Conservation (phyloP, 352 stramenopile genomes). For the Aphanomyces invadans region DNA sequence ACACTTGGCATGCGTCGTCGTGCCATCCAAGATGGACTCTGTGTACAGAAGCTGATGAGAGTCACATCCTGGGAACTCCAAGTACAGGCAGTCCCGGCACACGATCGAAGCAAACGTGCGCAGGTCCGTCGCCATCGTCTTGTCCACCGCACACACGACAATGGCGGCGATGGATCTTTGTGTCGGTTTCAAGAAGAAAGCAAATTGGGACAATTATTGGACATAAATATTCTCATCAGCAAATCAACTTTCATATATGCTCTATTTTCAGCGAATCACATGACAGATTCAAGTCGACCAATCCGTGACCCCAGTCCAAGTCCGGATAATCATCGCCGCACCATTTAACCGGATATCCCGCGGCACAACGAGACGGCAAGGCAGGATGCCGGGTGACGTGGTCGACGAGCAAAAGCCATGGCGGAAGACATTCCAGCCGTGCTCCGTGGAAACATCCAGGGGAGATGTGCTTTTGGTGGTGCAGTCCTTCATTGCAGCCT, state of each 20-base stretch:
- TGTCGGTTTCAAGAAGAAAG: neutral
- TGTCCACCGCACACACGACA: neutral
- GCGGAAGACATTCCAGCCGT: neutral
- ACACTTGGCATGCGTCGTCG: slow-evolving; percentile 63
- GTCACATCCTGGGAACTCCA: slow-evolving; percentile 84
- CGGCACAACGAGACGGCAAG: neutral
- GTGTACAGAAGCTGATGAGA: slow-evolving; percentile 79
- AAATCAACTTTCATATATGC: neutral
- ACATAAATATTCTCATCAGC: neutral
- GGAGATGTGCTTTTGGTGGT: neutral
- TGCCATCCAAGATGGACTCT: slow-evolving; percentile 34
- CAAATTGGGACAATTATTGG: neutral
- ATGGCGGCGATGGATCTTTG: slow-evolving; percentile 2
- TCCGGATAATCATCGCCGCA: neutral
- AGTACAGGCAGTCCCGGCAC: slow-evolving; percentile 71
- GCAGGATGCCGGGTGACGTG: neutral
- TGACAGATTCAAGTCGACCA: neutral
- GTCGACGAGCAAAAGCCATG: neutral
- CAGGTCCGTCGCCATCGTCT: slow-evolving; percentile 32
- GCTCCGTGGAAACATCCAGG: neutral
- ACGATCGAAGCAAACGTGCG: slow-evolving; percentile 74
- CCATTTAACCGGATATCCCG: neutral
- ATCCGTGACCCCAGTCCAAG: neutral
- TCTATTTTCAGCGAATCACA: slow-evolving; percentile 8
- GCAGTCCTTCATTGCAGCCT: slow-evolving; percentile 4